phyloP scores from a whole-genome alignment of 305 asterid genomes.

The Ilex paraguariensis region DNA sequence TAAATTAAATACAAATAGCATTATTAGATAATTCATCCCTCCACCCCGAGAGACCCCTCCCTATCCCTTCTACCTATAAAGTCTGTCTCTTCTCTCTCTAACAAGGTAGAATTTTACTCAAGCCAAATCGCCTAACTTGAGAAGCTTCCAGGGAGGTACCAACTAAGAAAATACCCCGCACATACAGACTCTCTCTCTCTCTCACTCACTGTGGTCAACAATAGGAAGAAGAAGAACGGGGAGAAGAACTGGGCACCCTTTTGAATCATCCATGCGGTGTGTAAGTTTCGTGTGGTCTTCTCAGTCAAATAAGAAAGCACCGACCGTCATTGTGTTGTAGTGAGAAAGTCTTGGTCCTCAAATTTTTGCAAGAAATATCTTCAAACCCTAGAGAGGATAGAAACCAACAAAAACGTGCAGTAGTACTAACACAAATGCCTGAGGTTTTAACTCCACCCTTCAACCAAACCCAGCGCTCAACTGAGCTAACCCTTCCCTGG shows the following conservation, averaged over 20 bases:
- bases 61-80: constrained; percentile 3
- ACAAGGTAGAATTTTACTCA: constrained; percentile 7
- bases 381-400: constrained; percentile 19
- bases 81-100: constrained; percentile 6
- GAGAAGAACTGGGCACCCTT: not conserved
- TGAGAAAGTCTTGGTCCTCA: not conserved
- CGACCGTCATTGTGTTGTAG: not conserved
- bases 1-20: too few relatives aligned
- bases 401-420: not conserved
- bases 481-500: too few relatives aligned
- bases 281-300: not conserved
- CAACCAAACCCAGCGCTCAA: too few relatives aligned
- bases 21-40: not conserved
- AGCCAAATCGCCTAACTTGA: constrained; percentile 17
- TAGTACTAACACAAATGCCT: too few relatives aligned
- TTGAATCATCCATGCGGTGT: not conserved
- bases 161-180: not conserved
- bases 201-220: not conserved
- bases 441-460: too few relatives aligned
- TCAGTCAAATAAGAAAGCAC: constrained; percentile 10
- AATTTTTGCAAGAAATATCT: not conserved
- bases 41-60: not conserved
- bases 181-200: not conserved
- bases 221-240: not conserved
- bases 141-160: constrained; percentile 21